phyloP scores from a whole-genome alignment of 192 early-diverging fungal species.

The Mortierella claussenii region DNA sequence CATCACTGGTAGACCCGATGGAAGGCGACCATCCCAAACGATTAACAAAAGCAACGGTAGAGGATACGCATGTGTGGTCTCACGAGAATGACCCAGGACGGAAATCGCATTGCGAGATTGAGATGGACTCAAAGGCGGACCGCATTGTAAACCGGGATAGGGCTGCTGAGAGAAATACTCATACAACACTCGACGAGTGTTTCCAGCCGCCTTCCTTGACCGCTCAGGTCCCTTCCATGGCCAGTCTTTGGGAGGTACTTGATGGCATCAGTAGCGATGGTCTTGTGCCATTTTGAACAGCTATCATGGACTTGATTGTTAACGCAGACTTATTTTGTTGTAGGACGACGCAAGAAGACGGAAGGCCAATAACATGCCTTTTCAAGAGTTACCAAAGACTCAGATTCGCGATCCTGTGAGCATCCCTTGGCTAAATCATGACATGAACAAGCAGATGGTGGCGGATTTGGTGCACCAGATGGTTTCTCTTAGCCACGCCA shows the following conservation, averaged over 20 bases:
- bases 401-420: constrained; percentile 27
- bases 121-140: constrained; percentile 71
- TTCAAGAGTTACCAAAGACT: constrained; percentile 42
- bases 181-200: constrained; percentile 56
- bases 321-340: background rate
- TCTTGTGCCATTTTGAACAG: too few species aligned
- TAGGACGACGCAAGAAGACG: constrained; percentile 46
- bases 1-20: constrained; percentile 23
- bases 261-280: background rate
- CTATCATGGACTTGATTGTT: too few species aligned
- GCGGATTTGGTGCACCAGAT: constrained; percentile 38
- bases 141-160: constrained; percentile 73
- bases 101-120: constrained; percentile 76
- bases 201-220: constrained; percentile 16
- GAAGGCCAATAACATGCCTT: constrained; percentile 29
- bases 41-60: constrained; percentile 20
- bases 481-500: constrained; percentile 16
- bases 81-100: constrained; percentile 53
- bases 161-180: constrained; percentile 61
- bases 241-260: constrained; percentile 44
- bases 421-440: constrained; percentile 44
- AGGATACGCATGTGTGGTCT: constrained; percentile 34
- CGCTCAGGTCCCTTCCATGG: constrained; percentile 48
- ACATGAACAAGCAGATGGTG: constrained; percentile 26
- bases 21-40: constrained; percentile 22